Conservation (phyloP, 306 rosid species). For the Sphenostylis stenocarpa region DNA sequence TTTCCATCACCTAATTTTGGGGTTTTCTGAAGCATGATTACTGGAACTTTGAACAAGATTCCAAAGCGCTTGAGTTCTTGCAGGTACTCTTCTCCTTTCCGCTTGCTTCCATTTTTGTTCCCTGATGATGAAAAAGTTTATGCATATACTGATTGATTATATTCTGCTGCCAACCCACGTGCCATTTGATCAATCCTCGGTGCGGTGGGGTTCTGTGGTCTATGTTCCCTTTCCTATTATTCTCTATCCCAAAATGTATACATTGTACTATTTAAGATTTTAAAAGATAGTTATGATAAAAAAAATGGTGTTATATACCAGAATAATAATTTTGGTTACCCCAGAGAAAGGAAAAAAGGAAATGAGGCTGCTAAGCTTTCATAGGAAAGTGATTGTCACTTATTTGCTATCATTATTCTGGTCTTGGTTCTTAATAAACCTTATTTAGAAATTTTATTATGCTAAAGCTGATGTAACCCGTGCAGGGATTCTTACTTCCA, state of each 20-base stretch:
- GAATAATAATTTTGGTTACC: background rate
- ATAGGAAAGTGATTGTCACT: constrained; percentile 1
- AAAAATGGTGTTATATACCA: background rate
- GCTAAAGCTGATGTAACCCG: background rate
- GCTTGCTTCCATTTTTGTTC: background rate
- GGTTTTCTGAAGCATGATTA: constrained; percentile 60
- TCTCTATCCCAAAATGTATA: background rate
- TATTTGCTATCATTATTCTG: background rate
- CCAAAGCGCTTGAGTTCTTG: constrained; percentile 68
- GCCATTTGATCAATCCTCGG: background rate
- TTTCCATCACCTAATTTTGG: background rate
- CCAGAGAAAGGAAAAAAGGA: background rate
- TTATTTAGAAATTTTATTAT: background rate
- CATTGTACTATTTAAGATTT: background rate
- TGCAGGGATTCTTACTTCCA: background rate
- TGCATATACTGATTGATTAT: background rate
- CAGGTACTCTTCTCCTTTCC: constrained; percentile 44
- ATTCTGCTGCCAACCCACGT: constrained; percentile 12
- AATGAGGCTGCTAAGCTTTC: background rate
- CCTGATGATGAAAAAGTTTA: background rate
- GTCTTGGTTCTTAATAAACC: background rate
- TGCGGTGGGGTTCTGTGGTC: background rate
- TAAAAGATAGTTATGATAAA: background rate
- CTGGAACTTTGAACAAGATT: constrained; percentile 82
- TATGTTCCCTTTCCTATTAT: background rate